phyloP scores from a whole-genome alignment of 2,329 filamentous ascomycete species.

The Celoporthe dispersa region DNA sequence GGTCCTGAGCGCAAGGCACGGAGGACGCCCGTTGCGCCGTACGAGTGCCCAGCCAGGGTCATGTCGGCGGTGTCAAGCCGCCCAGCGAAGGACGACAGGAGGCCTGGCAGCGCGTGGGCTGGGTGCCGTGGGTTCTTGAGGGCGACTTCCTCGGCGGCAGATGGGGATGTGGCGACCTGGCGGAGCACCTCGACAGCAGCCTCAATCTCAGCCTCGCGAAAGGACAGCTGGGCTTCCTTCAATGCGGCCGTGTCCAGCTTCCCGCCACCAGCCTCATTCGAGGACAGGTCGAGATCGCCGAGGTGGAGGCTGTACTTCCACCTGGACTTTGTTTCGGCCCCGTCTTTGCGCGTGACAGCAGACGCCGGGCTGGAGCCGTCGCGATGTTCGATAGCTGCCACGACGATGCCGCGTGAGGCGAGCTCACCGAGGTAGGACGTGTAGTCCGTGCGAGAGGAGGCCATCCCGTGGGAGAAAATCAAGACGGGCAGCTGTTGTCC shows the following conservation, averaged over 20 bases:
- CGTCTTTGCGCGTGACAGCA: conserved; percentile 39
- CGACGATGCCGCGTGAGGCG: conserved; percentile 53
- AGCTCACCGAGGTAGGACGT: conserved; percentile 55
- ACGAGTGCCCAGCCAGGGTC: conserved; percentile 66
- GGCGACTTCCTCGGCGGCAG: conserved; percentile 32
- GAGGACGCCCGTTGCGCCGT: conserved; percentile 67
- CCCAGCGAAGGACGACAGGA: conserved; percentile 53
- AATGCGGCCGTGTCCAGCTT: conserved; percentile 38
- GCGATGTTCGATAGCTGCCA: conserved; percentile 56
- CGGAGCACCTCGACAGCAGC: conserved; percentile 48
- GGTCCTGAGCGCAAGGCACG: conserved; percentile 54
- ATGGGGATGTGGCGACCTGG: conserved; percentile 46
- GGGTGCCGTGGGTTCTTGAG: not conserved
- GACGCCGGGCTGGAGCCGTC: conserved; percentile 56
- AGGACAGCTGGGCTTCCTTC: conserved; percentile 52
- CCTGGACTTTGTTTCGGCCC: conserved; percentile 28
- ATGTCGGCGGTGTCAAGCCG: conserved; percentile 60
- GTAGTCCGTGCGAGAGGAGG: conserved; percentile 55
- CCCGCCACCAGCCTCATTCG: conserved; percentile 34
- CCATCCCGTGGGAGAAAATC: conserved; percentile 58
- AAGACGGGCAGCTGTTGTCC: conserved; percentile 46
- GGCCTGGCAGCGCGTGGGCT: not conserved
- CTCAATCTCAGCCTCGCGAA: conserved; percentile 56
- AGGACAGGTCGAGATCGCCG: conserved; percentile 17
- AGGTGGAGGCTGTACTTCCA: conserved; percentile 26